Evolutionary conservation across 2,329 filamentous ascomycete genomes (phyloP).

Genomic region (Ceratocystis cacaofunesta): DNA sequence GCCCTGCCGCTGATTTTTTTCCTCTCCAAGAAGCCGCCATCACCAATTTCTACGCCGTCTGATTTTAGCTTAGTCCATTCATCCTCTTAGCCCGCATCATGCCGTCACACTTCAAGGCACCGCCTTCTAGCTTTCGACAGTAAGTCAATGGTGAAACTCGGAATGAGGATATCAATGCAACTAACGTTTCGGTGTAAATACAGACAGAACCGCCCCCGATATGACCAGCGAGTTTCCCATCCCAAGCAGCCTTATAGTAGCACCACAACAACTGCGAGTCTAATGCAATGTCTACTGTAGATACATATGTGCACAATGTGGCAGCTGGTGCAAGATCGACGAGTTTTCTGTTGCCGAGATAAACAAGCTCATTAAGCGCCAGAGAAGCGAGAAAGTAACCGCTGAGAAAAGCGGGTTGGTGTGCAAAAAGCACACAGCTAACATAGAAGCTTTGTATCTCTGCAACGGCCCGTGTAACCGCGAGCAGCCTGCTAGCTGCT

Average conservation of each 20-base stretch:
- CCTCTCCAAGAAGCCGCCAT: not conserved
- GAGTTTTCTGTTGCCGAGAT: conserved; percentile 26
- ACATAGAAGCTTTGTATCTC: conserved; percentile 20
- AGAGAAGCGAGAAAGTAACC: conserved; percentile 18
- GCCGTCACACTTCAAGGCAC: not conserved
- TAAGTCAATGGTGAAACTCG: not conserved
- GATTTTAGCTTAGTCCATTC: not conserved
- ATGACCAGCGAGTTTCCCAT: not conserved
- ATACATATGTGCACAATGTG: conserved; percentile 23
- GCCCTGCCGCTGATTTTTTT: not conserved
- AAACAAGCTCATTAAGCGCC: conserved; percentile 20
- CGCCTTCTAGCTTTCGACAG: not conserved
- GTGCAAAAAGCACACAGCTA: conserved; percentile 25
- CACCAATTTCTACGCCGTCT: not conserved
- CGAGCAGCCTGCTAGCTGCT: conserved; percentile 22
- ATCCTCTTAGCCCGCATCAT: not conserved
- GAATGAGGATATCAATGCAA: not conserved
- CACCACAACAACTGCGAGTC: not conserved
- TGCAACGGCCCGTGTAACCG: conserved; percentile 24
- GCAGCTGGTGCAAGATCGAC: conserved; percentile 25
- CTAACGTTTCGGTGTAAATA: not conserved
- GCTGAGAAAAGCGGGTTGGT: conserved; percentile 26
- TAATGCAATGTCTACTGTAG: not conserved
- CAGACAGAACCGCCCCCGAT: not conserved
- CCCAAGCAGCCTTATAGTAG: not conserved